Conservation (phyloP, 176 grass and related monocot genomes). For the Zoysia pacifica region DNA sequence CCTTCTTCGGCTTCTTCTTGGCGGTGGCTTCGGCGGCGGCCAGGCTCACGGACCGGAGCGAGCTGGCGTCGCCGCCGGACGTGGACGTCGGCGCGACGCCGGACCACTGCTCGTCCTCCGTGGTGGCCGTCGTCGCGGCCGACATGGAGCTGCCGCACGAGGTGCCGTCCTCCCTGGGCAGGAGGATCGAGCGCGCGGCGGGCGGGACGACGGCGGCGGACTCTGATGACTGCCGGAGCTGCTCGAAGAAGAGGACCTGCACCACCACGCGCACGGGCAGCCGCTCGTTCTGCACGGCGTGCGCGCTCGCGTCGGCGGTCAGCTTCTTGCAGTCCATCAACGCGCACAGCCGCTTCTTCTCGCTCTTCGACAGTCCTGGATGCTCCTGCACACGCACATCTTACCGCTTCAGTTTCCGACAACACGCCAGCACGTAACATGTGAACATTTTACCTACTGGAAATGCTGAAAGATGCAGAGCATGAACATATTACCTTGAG, state of each 20-base stretch:
- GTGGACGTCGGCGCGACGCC: slow-evolving; percentile 33
- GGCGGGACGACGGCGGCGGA: neutral
- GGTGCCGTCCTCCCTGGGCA: slow-evolving; percentile 63
- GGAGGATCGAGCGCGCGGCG: slow-evolving; percentile 35
- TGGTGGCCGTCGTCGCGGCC: slow-evolving; percentile 60
- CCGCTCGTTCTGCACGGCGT: slow-evolving; percentile 90
- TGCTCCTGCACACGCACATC: slow-evolving; percentile 54
- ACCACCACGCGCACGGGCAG: slow-evolving; percentile 91
- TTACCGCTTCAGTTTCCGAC: neutral
- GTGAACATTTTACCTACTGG: neutral
- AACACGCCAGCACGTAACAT: neutral
- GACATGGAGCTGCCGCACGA: slow-evolving; percentile 89
- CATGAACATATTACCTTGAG: slow-evolving; percentile 57
- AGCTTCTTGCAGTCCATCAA: slow-evolving; percentile 96
- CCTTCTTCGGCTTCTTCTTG: slow-evolving; percentile 56
- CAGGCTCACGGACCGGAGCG: slow-evolving; percentile 55
- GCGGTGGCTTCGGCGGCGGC: slow-evolving; percentile 30
- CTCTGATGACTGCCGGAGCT: slow-evolving; percentile 50
- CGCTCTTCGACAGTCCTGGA: slow-evolving; percentile 62
- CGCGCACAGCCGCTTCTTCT: slow-evolving; percentile 82
- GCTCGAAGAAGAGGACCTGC: slow-evolving; percentile 95
- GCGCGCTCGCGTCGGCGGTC: slow-evolving; percentile 68
- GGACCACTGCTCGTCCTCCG: slow-evolving; percentile 63
- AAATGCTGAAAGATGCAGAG: neutral
- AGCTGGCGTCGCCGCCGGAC: slow-evolving; percentile 43